Conservation (phyloP, 2,329 filamentous ascomycete genomes). For the Westerdykella aurantiaca region DNA sequence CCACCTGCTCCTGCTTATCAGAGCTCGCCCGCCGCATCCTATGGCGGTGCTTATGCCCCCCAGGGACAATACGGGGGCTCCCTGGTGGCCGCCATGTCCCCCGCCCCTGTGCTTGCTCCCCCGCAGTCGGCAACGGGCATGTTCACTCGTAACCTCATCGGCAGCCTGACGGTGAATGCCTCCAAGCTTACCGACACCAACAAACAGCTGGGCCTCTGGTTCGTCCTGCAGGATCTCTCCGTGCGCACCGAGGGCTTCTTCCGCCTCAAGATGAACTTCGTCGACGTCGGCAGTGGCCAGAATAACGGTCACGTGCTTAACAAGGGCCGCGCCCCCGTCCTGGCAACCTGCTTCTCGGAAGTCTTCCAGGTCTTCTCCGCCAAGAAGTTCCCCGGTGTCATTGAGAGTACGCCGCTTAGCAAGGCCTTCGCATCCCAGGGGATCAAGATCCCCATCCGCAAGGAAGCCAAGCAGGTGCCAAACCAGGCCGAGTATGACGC, state of each 20-base stretch:
- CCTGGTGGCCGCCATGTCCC: slow-evolving; percentile 8
- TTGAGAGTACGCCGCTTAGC: slow-evolving; percentile 84
- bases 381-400: slow-evolving; percentile 97
- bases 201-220: slow-evolving; percentile 88
- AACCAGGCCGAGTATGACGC: slow-evolving; percentile 43
- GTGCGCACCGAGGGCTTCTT: slow-evolving; percentile 90
- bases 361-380: slow-evolving; percentile 91
- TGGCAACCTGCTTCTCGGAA: slow-evolving; percentile 81
- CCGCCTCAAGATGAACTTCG: slow-evolving; percentile 73
- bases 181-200: slow-evolving; percentile 74
- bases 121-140: slow-evolving; percentile 62
- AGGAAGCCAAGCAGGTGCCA: slow-evolving; percentile 58
- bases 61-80: slow-evolving; percentile 9
- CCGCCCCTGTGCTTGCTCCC: slow-evolving; percentile 18
- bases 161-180: slow-evolving; percentile 82
- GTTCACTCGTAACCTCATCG: slow-evolving; percentile 93
- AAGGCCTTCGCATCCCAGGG: slow-evolving; percentile 90
- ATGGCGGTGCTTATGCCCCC: slow-evolving; percentile 16
- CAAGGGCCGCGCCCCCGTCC: slow-evolving; percentile 69
- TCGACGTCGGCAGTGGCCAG: slow-evolving; percentile 65
- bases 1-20: slow-evolving; percentile 5
- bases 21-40: slow-evolving; percentile 6
- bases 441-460: slow-evolving; percentile 93
- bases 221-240: slow-evolving; percentile 90
- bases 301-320: slow-evolving; percentile 53